phyloP scores from a whole-genome alignment of 2,329 filamentous ascomycete genomes.

The Pseudogymnoascus sp. region DNA sequence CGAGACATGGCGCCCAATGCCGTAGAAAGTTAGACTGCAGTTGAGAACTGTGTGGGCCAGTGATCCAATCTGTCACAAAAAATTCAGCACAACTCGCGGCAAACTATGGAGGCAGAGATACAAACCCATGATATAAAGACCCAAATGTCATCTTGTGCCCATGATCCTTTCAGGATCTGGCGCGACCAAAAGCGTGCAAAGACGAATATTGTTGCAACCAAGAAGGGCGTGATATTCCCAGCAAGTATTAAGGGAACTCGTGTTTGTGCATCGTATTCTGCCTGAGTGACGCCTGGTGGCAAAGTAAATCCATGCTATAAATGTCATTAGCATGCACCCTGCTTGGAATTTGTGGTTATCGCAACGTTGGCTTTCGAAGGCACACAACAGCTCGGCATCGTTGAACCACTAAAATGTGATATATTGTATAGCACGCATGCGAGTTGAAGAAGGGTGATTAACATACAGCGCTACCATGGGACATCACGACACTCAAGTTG shows the following conservation, averaged over 20 bases:
- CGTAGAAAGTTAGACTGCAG: slow-evolving; percentile 13
- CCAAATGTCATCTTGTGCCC: slow-evolving; percentile 17
- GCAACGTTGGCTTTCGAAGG: background rate
- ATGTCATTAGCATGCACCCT: background rate
- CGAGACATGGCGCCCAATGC: slow-evolving; percentile 12
- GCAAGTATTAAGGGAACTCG: slow-evolving; percentile 14
- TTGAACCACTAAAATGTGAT: background rate
- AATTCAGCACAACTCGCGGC: background rate
- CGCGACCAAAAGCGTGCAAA: slow-evolving; percentile 17
- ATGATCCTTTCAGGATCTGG: slow-evolving; percentile 14
- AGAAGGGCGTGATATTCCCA: slow-evolving; percentile 15
- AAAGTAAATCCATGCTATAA: background rate
- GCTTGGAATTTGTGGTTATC: too few species aligned
- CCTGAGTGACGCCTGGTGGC: background rate
- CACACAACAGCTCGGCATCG: background rate
- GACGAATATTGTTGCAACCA: slow-evolving; percentile 17
- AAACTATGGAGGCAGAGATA: background rate
- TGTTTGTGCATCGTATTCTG: slow-evolving; percentile 12
- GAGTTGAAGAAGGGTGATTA: background rate
- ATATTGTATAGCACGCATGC: background rate
- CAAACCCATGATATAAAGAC: slow-evolving; percentile 18
- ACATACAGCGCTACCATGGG: background rate
- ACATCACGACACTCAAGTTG: slow-evolving; percentile 2
- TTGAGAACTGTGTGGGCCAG: slow-evolving; percentile 13
- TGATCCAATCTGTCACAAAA: background rate